These are phyloP conservation scores for Penicillium brevicompactum DNA, from an alignment of 2,329 filamentous ascomycete species.

Conservation along the genomic window DNA sequence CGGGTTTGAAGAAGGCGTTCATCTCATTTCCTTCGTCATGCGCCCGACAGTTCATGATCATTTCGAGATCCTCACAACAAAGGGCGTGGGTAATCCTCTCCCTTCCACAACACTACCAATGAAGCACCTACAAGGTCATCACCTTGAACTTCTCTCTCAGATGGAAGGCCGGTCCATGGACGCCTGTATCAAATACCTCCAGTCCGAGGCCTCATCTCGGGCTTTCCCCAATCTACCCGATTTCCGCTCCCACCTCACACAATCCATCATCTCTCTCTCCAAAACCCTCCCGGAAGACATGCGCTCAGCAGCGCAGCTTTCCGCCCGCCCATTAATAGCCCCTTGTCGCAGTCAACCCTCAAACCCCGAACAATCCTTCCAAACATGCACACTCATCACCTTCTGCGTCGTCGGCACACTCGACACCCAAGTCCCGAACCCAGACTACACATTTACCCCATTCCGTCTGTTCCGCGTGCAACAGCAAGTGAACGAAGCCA, in stretches of 20 bases:
- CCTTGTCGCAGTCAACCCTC: constrained; percentile 33
- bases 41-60: constrained; percentile 55
- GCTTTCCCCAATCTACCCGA: constrained; percentile 28
- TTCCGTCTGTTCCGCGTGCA: constrained; percentile 67
- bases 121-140: constrained; percentile 56
- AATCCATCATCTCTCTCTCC: constrained; percentile 40
- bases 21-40: constrained; percentile 47
- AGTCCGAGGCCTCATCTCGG: constrained; percentile 24
- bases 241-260: constrained; percentile 52
- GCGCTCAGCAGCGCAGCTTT: constrained; percentile 38
- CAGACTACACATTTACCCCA: constrained; percentile 61
- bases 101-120: constrained; percentile 61
- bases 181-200: constrained; percentile 39
- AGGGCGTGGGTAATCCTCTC: constrained; percentile 59
- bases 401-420: constrained; percentile 66
- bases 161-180: constrained; percentile 46
- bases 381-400: constrained; percentile 49
- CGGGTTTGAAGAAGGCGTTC: constrained; percentile 39
- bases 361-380: constrained; percentile 33
- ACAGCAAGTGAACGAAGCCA: constrained; percentile 62
- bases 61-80: constrained; percentile 66
- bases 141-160: constrained; percentile 54
- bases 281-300: constrained; percentile 46
- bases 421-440: constrained; percentile 55
- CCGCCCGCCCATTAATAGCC: constrained; percentile 38